Conservation (phyloP, 2,329 filamentous ascomycete genomes). For the Monilinia vaccinii-corymbosi region DNA sequence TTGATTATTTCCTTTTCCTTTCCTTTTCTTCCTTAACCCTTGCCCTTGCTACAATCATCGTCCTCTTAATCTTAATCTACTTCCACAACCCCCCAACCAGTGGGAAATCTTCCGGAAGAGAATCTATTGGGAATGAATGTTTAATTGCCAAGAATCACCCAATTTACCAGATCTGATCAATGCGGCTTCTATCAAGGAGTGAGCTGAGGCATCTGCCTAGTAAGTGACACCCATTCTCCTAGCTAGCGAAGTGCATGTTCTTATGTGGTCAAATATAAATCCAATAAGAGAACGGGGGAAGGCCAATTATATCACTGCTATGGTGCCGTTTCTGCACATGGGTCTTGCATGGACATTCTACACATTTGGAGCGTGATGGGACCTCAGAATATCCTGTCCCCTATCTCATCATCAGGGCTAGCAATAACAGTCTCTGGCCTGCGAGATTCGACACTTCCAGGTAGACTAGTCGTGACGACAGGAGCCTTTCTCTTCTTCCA, state of each 20-base stretch:
- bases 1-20: no score
- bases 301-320: neutral
- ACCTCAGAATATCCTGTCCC: constrained; percentile 20
- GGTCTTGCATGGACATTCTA: neutral
- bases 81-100: neutral
- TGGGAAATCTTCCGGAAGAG: neutral
- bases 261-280: neutral
- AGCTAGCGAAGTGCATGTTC: no score
- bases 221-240: no score
- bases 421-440: neutral
- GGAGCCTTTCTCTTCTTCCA: constrained; percentile 12
- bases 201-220: no score
- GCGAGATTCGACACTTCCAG: constrained; percentile 6
- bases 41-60: neutral
- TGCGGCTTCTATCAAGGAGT: no score
- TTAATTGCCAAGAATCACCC: no score
- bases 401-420: neutral
- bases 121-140: no score
- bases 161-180: no score
- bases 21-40: neutral
- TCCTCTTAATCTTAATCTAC: no score
- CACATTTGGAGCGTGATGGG: neutral
- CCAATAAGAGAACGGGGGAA: neutral
- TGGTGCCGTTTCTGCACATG: neutral
- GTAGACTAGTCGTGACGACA: constrained; percentile 17